Base-by-base conservation (phyloP, 306 rosid genomes). In the Inga leiocalycina region DNA sequence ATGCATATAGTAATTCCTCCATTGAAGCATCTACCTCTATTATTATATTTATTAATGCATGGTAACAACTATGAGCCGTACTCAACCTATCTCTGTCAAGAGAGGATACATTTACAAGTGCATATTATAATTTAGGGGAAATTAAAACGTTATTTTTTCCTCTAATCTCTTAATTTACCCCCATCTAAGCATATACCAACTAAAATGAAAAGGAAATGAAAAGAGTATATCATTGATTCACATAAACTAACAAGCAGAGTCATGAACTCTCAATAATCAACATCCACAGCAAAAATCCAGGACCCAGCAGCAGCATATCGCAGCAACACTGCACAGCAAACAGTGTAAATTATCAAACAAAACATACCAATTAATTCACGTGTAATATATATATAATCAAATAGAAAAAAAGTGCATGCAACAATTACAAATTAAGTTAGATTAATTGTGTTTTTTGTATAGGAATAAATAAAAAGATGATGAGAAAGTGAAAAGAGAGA, bases 251-350 rank as follows among this genome's bases (percentile, higher is more conserved):
- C 1, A 57, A 9, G 0, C 1, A 46, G 13, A 11, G 19, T 1
- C 4, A 49, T 8, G 30, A 59, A 22, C 34, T 22, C 34, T 10
- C 7, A 24, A 61, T 12, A 35, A 32, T 69, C 51, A 27, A 27
- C 77, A 73, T 52, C 57, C 56, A 15, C 80, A 77, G 16, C 80
- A 77, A 30, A 27, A 27, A 4, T 77, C 80, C 11, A 77, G 3
- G 16, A 77, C 73, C 80, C 80, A 77, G 59, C 80, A 77, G 61
- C 80, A 77, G 49, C 80, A 77, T 14, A 77, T 0, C 19, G 80
- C 80, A 62, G 80, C 80, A 62, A 77, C 80, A 77, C 80, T 77
- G 20, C 41, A 77, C 30, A 77, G 30, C 30, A 34, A 27, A 46
- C 19, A 7, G 1, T 1, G 8, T 6, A n/a, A 48, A 13, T 14